These are phyloP conservation scores for Begonia fuchsioides DNA, from an alignment of 306 rosid genomes.

Conservation along the genomic window DNA sequence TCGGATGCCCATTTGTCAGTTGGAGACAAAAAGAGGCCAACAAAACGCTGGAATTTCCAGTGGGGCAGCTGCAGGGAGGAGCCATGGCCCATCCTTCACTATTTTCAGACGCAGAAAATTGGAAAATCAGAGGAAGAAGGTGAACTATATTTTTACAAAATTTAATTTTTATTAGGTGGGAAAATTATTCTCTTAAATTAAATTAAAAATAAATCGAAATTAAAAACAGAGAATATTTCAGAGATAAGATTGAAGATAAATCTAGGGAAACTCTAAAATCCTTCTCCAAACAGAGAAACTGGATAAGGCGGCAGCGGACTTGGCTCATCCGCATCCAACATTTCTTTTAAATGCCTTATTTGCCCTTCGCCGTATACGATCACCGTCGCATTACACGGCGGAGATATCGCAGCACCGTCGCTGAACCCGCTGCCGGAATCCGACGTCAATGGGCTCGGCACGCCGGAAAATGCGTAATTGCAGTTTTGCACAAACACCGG, in stretches of 20 bases:
- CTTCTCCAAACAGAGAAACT: conserved; percentile 66
- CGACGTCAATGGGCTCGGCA: conserved; percentile 12
- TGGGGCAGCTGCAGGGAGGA: too few relatives aligned
- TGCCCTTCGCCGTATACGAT: conserved; percentile 16
- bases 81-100: too few relatives aligned
- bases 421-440: conserved; percentile 7
- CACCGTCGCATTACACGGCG: conserved; percentile 11
- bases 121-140: too few relatives aligned
- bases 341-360: conserved; percentile 24
- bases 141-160: too few relatives aligned
- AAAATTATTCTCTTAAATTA: too few relatives aligned
- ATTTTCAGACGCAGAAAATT: too few relatives aligned
- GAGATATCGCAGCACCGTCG: conserved; percentile 3
- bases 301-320: conserved; percentile 76
- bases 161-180: too few relatives aligned
- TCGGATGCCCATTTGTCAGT: too few relatives aligned
- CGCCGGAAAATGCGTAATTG: not conserved
- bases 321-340: conserved; percentile 28
- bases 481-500: not conserved
- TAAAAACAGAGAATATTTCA: not conserved
- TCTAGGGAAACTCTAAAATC: conserved; percentile 26
- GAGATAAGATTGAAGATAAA: not conserved
- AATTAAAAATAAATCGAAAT: too few relatives aligned
- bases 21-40: too few relatives aligned
- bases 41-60: too few relatives aligned